phyloP scores from a whole-genome alignment of 441 rosid species.

The Arabidopsis lyrata region DNA sequence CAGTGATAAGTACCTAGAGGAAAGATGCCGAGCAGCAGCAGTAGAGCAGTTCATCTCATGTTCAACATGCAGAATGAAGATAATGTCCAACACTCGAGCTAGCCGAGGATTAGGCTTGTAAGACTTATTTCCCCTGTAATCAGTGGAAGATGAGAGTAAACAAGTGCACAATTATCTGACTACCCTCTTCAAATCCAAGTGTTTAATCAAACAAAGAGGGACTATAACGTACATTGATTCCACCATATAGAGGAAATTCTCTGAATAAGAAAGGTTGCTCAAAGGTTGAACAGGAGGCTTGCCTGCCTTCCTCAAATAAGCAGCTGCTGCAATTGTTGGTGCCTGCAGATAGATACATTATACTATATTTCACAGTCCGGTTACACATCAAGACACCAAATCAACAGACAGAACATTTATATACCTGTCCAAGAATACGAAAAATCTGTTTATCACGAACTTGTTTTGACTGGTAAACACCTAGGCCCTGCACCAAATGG shows the following conservation, averaged over 20 bases:
- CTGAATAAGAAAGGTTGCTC: constrained; percentile 79
- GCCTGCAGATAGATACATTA: constrained; percentile 59
- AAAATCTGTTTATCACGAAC: constrained; percentile 95
- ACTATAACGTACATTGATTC: constrained; percentile 68
- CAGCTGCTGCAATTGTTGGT: constrained; percentile 94
- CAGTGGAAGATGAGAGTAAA: background rate
- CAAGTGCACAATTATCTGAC: too few species aligned
- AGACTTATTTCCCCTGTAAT: constrained; percentile 77
- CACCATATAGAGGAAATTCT: constrained; percentile 91
- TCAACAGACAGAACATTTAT: constrained; percentile 12
- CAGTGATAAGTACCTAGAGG: constrained; percentile 75
- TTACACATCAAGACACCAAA: background rate
- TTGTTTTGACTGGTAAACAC: constrained; percentile 84
- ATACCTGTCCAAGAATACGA: constrained; percentile 91
- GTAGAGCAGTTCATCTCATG: constrained; percentile 99
- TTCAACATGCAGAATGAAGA: constrained; percentile 92
- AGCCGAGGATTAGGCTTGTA: constrained; percentile 91
- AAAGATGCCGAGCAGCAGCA: constrained; percentile 96
- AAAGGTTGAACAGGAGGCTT: constrained; percentile 93
- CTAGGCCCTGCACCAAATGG: constrained; percentile 45
- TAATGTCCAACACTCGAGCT: constrained; percentile 87
- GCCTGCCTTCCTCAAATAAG: constrained; percentile 89
- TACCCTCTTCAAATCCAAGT: background rate
- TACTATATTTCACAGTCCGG: background rate
- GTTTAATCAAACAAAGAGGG: background rate